phyloP scores from a whole-genome alignment of 306 rosid genomes.

The Quercus agrifolia region DNA sequence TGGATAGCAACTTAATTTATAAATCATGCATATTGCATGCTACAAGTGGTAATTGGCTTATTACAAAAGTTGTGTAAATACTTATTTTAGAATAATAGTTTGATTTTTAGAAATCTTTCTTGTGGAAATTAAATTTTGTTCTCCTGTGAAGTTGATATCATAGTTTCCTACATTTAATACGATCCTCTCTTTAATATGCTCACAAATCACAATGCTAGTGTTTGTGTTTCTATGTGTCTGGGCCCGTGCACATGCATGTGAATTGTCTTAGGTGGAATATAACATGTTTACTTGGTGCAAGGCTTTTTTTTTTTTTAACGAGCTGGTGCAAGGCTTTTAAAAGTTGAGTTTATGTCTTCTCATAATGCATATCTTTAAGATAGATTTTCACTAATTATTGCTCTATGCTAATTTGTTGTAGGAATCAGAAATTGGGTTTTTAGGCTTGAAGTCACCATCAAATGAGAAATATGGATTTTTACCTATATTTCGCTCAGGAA shows the following conservation, averaged over 20 bases:
- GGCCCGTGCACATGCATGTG: background rate
- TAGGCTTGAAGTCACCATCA: slow-evolving; percentile 33
- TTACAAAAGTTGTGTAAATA: too few relatives aligned
- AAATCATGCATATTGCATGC: background rate
- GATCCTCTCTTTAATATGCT: background rate
- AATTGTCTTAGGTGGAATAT: background rate
- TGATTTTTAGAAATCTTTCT: background rate
- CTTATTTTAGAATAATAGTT: background rate
- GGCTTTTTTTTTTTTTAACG: too few relatives aligned
- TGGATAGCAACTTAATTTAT: too few relatives aligned
- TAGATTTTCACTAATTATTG: background rate
- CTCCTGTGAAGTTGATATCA: background rate
- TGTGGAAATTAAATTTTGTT: background rate
- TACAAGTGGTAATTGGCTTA: background rate
- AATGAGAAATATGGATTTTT: slow-evolving; percentile 39
- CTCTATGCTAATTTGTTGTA: slow-evolving; percentile 15
- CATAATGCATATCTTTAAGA: background rate
- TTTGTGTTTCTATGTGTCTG: background rate
- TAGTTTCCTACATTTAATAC: background rate
- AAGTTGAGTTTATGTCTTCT: background rate
- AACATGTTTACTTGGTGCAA: background rate
- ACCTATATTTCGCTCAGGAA: slow-evolving; percentile 52
- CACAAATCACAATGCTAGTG: background rate
- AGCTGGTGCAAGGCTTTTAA: background rate
- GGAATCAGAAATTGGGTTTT: slow-evolving; percentile 40